Percentiles rank a stretch among this genome's conserved stretches.
Conservation (phyloP, 352 stramenopile species). For the Phytophthora aleatoria region DNA sequence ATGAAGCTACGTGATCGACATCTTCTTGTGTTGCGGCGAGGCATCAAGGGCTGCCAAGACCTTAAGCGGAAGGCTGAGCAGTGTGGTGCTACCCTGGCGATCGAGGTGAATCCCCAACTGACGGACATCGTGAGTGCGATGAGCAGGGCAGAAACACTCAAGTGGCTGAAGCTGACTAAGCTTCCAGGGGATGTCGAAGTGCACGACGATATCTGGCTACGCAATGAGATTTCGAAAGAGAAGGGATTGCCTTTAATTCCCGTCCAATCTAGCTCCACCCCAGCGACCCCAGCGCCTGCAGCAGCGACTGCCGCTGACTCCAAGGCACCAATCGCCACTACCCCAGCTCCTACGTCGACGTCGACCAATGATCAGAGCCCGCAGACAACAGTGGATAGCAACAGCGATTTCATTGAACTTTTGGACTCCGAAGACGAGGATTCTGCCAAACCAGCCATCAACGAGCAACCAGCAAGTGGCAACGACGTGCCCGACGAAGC, state of each 20-base stretch:
- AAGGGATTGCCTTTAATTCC: slow-evolving; percentile 36
- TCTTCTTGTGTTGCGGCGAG: slow-evolving; percentile 71
- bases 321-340: slow-evolving; percentile 5
- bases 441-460: slow-evolving; percentile 12
- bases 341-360: slow-evolving; percentile 9
- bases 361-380: slow-evolving; percentile 20
- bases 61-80: slow-evolving; percentile 63
- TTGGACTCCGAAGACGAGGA: slow-evolving; percentile 59
- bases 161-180: slow-evolving; percentile 72
- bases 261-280: neutral
- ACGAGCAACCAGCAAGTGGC: slow-evolving; percentile 5
- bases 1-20: slow-evolving; percentile 65
- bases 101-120: slow-evolving; percentile 77
- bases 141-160: slow-evolving; percentile 58
- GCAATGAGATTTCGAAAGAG: slow-evolving; percentile 70
- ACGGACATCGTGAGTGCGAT: slow-evolving; percentile 84
- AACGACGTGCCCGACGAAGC: slow-evolving; percentile 21
- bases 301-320: slow-evolving; percentile 6
- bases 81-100: slow-evolving; percentile 69
- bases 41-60: slow-evolving; percentile 72
- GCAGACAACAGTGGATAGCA: slow-evolving; percentile 41
- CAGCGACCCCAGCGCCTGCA: neutral
- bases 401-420: slow-evolving; percentile 61
- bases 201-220: slow-evolving; percentile 71
- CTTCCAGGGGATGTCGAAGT: slow-evolving; percentile 74